Base-by-base conservation (phyloP, 1,284 basidiomycete species). In the Afroboletus lepidellus region DNA sequence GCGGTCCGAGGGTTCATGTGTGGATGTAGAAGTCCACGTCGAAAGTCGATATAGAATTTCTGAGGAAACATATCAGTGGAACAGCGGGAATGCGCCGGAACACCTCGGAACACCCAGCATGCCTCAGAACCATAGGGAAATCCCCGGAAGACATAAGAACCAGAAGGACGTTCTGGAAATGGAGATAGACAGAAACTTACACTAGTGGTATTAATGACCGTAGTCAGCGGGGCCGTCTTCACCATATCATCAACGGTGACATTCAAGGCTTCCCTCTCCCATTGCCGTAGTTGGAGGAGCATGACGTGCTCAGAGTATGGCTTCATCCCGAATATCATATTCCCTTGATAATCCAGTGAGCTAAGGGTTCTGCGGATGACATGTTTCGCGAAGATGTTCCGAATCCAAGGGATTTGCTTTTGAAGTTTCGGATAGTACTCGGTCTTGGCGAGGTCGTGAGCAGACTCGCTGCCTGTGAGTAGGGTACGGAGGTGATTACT, bases 41-140 rank as follows among this genome's bases (percentile, higher is more conserved):
- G 18, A 3, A 57, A 47, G 13, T 57, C 37, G 0, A 57, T 57
- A 12, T 57, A 57, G 0, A 57, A 57, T 7, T 57, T 57, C 55
- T 57, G 16, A 27, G 27, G 27, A 9, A 9, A 27, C n/a, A n/a
- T n/a, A n/a, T n/a, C n/a, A 27, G 27, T 9, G 27, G 27, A 27
- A 27, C 6, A 5, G 27, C 27, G 27, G 27, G 27, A 27, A 27
- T 27, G n/a, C n/a, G n/a, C n/a, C n/a, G n/a, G n/a, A n/a, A n/a
- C n/a, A n/a, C n/a, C n/a, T n/a, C n/a, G n/a, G n/a, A n/a, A n/a
- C n/a, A n/a, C n/a, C n/a, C n/a, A n/a, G n/a, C n/a, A n/a, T n/a
- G n/a, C n/a, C n/a, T n/a, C n/a, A n/a, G n/a, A n/a, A 27, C 5
- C 9, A 27, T 27, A 5, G 6, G 27, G 27, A 27, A 27, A 9